Conservation (phyloP, 805 yeast species). For the Blastobotrys robertii region DNA sequence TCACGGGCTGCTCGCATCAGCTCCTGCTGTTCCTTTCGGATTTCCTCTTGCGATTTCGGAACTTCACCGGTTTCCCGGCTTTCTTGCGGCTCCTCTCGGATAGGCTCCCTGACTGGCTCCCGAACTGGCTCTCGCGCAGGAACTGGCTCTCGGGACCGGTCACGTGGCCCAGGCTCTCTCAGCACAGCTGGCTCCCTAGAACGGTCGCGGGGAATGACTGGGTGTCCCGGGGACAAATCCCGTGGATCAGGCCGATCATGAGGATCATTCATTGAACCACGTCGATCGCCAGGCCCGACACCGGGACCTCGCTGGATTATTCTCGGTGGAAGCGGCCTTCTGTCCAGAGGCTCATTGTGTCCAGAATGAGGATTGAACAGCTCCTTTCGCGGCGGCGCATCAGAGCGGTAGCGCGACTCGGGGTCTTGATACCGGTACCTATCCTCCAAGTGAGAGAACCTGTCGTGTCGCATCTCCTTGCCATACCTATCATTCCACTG, state of each 20-base stretch:
- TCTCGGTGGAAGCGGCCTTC: neutral
- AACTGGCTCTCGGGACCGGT: too few species aligned
- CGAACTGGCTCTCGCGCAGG: too few species aligned
- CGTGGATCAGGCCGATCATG: neutral
- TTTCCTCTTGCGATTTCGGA: slow-evolving; percentile 7
- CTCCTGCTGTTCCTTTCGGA: slow-evolving; percentile 24
- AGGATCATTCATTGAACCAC: neutral
- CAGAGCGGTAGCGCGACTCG: slow-evolving; percentile 16
- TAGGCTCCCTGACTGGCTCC: neutral
- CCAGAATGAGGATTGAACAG: slow-evolving; percentile 19
- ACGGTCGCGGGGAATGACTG: too few species aligned
- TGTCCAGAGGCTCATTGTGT: slow-evolving; percentile 13
- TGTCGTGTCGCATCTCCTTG: neutral
- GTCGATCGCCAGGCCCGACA: neutral
- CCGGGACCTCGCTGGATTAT: neutral
- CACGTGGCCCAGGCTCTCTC: too few species aligned
- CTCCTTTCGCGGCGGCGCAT: slow-evolving; percentile 17
- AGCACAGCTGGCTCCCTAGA: too few species aligned
- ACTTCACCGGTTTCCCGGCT: slow-evolving; percentile 1
- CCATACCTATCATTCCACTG: neutral
- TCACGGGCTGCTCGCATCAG: slow-evolving; percentile 27
- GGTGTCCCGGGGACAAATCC: neutral
- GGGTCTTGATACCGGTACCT: slow-evolving; percentile 18
- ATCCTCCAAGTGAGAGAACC: slow-evolving; percentile 9
- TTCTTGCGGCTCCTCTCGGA: neutral